Conservation (phyloP, 805 yeast species). For the Candida namnaoensis region DNA sequence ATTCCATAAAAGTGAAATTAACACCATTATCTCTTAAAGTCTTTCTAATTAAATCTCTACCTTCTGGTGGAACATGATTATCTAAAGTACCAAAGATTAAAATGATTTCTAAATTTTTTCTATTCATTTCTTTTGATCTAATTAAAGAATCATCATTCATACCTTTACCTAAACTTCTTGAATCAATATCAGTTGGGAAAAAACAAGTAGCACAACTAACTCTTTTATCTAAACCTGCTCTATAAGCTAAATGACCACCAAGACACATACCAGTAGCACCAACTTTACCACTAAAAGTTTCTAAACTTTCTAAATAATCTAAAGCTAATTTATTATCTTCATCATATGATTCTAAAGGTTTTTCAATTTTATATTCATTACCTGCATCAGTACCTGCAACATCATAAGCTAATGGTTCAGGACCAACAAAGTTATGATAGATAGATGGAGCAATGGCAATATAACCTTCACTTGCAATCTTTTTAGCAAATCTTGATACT, state of each 20-base stretch:
- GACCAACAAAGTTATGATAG: conserved; percentile 64
- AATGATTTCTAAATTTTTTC: conserved; percentile 46
- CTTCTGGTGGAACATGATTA: conserved; percentile 72
- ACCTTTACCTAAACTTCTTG: conserved; percentile 56
- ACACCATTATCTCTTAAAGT: conserved; percentile 50
- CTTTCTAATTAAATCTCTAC: conserved; percentile 62
- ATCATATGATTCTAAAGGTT: conserved; percentile 65
- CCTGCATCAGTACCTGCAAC: conserved; percentile 70
- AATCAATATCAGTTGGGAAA: conserved; percentile 77
- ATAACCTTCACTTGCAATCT: conserved; percentile 73
- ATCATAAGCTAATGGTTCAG: conserved; percentile 62
- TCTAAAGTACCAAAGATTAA: conserved; percentile 74
- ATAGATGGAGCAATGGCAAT: conserved; percentile 75
- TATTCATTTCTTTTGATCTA: conserved; percentile 42
- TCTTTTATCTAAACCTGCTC: conserved; percentile 59
- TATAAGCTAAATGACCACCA: conserved; percentile 75
- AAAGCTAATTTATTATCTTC: conserved; percentile 61
- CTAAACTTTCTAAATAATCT: conserved; percentile 48
- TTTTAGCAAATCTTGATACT: conserved; percentile 67
- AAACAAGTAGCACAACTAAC: conserved; percentile 65
- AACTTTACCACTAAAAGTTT: conserved; percentile 61
- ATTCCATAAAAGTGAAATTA: conserved; percentile 63
- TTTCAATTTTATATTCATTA: conserved; percentile 54
- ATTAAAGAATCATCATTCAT: conserved; percentile 56
- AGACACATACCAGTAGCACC: conserved; percentile 87